Evolutionary conservation across 768 basidiomycete species (phyloP), one percentile per base, ranked within the genome.

Genomic region (Auricularia auricula-judae): DNA sequence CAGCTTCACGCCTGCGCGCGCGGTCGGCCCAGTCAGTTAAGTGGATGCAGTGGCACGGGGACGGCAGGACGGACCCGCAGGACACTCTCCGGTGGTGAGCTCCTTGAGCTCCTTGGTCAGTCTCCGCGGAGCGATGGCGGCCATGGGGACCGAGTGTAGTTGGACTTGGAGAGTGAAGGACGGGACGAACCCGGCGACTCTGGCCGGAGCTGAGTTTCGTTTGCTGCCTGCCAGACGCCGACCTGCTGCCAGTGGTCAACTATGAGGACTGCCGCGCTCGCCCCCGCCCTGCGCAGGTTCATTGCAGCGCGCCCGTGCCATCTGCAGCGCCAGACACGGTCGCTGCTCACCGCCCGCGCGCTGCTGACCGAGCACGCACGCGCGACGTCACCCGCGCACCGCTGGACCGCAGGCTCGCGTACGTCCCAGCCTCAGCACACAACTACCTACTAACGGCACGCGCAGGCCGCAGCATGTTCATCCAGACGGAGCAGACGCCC

Each of bases 401-500:
- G 16, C 0, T 59, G 56, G 56, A 14, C 56, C 18, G 7, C 56
- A 18, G 56, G 56, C 23, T 59, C 56, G 23, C 56, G 56, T 59
- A 35, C 29, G 56, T 29, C 23, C 34, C 7, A 29, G 8, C 34
- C 29, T 59, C 56, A 29, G 29, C 54, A 21, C 54, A 21, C 23
- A 56, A 3, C 5, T 11, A 29, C 12, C n/a, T 12, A 16, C 2
- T 47, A 14, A 23, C 16, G 3, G 18, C 16, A 2, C 23, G 21
- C 33, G 34, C 66, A 92, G 90, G 77, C 39, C 85, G 94, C 29
- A 88, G 89, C 63, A 96, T 98, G 95, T 98, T 98, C 79, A 97
- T 98, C 65, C 97, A 99, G 76, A 98, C 96, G 3, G 95, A 98
- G 77, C 85, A 87, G 10, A 99, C 97, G 0, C 97, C 97, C 0